A percentile compares a stretch with the other conserved stretches of the same genome.
Evolutionary conservation across 345 rosid species (phyloP).

Genomic region (Citropsis articulata): DNA sequence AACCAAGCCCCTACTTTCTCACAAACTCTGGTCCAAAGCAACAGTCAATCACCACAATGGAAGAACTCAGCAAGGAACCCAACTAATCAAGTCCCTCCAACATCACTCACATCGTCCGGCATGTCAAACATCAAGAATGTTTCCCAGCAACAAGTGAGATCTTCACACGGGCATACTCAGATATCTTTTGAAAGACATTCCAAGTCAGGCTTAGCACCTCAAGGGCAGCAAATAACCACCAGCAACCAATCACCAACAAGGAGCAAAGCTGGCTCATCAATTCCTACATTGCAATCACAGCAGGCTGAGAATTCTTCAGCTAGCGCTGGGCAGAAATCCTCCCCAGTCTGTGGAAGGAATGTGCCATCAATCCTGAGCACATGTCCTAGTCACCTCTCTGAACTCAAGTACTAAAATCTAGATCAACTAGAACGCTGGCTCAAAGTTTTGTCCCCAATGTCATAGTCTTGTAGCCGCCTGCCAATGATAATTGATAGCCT

Average conservation of each 20-base stretch:
- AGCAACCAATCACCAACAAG: conserved; percentile 26
- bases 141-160: conserved; percentile 40
- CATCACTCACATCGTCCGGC: conserved; percentile 21
- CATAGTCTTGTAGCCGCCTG: background rate
- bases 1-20: conserved; percentile 16
- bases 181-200: conserved; percentile 45
- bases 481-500: too few species aligned
- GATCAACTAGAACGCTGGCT: background rate
- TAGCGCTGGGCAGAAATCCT: conserved; percentile 37
- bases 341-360: conserved; percentile 64
- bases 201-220: conserved; percentile 22
- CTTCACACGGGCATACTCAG: conserved; percentile 41
- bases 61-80: conserved; percentile 27
- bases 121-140: conserved; percentile 27
- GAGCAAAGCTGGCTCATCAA: conserved; percentile 29
- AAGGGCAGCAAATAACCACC: conserved; percentile 32
- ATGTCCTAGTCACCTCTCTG: conserved; percentile 46
- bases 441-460: background rate
- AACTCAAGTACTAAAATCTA: conserved; percentile 38
- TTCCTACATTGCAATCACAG: conserved; percentile 28
- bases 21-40: conserved; percentile 25
- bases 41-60: conserved; percentile 36
- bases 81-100: conserved; percentile 6
- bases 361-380: conserved; percentile 47
- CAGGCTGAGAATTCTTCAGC: conserved; percentile 33